These are phyloP conservation scores for Vitis rotundifolia DNA, from an alignment of 164 flowering plant genomes.

Conservation along the genomic window DNA sequence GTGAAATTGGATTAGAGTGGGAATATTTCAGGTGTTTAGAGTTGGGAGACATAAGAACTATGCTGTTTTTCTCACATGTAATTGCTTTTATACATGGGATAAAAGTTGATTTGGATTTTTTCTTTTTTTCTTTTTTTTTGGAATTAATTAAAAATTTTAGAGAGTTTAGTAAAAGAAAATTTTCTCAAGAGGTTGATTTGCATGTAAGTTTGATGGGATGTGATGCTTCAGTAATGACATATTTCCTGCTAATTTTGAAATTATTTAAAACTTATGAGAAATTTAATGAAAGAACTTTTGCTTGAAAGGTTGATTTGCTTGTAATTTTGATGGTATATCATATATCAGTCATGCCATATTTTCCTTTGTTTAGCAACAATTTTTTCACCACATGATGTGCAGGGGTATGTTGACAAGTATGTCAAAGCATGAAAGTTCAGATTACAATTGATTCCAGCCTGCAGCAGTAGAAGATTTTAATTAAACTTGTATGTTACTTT, in stretches of 20 bases:
- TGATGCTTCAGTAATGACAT: too few relatives aligned
- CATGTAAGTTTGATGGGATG: too few relatives aligned
- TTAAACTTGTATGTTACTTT: not conserved
- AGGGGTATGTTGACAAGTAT: slow-evolving; percentile 90
- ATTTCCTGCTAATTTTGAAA: not conserved
- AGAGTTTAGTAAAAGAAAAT: too few relatives aligned
- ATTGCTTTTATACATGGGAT: not conserved
- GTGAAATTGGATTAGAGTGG: too few relatives aligned
- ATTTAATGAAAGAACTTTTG: not conserved
- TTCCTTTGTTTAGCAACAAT: not conserved
- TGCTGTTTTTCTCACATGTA: not conserved
- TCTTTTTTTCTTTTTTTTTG: too few relatives aligned
- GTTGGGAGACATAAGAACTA: not conserved
- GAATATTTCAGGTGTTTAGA: not conserved
- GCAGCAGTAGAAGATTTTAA: slow-evolving; percentile 11
- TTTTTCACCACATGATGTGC: slow-evolving; percentile 22
- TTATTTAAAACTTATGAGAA: not conserved
- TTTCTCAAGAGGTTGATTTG: too few relatives aligned
- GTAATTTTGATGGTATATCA: not conserved
- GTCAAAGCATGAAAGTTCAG: slow-evolving; percentile 44
- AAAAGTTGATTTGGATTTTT: too few relatives aligned
- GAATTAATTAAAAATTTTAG: too few relatives aligned
- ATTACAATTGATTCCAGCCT: not conserved
- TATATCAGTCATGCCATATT: not conserved
- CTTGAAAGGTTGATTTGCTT: not conserved